A percentile compares a stretch with the other conserved stretches of the same genome.
Conservation (phyloP, 495 filamentous ascomycete genomes). For the Tetracladium marchalianum region DNA sequence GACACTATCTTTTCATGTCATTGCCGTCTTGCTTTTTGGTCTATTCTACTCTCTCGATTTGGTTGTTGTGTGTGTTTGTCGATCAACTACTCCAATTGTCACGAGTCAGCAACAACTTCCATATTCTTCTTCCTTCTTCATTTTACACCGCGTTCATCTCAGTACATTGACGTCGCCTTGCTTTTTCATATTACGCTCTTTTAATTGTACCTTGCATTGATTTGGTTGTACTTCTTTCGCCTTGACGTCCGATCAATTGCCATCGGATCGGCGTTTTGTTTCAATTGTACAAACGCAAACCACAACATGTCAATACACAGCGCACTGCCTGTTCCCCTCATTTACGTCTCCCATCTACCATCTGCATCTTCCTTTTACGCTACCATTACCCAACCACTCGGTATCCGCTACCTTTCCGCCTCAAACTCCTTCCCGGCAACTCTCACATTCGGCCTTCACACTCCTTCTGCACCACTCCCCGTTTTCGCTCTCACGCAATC, state of each 20-base stretch:
- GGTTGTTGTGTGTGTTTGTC: too few species aligned
- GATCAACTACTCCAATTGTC: too few species aligned
- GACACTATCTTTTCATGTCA: too few species aligned
- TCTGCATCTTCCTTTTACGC: conserved; percentile 75
- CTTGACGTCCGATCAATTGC: too few species aligned
- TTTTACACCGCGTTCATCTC: neutral
- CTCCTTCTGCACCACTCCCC: neutral
- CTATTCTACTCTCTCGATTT: too few species aligned
- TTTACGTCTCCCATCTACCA: conserved; percentile 64
- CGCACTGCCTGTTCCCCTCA: conserved; percentile 28
- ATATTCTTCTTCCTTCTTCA: neutral
- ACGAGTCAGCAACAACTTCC: too few species aligned
- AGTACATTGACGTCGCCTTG: too few species aligned
- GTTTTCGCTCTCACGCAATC: conserved; percentile 32
- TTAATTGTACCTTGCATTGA: conserved; percentile 37
- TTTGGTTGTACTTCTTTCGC: conserved; percentile 9
- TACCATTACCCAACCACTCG: conserved; percentile 61
- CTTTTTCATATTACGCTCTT: neutral
- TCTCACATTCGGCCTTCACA: conserved; percentile 19
- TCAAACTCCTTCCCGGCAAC: conserved; percentile 21
- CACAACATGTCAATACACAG: too few species aligned
- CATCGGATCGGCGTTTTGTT: too few species aligned
- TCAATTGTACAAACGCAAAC: too few species aligned
- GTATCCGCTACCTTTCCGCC: conserved; percentile 53
- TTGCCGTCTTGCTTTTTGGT: too few species aligned